Evolutionary conservation across 352 stramenopile genomes (phyloP), one percentile per base, ranked within the genome.

Genomic region (Globisporangium perplexum): DNA sequence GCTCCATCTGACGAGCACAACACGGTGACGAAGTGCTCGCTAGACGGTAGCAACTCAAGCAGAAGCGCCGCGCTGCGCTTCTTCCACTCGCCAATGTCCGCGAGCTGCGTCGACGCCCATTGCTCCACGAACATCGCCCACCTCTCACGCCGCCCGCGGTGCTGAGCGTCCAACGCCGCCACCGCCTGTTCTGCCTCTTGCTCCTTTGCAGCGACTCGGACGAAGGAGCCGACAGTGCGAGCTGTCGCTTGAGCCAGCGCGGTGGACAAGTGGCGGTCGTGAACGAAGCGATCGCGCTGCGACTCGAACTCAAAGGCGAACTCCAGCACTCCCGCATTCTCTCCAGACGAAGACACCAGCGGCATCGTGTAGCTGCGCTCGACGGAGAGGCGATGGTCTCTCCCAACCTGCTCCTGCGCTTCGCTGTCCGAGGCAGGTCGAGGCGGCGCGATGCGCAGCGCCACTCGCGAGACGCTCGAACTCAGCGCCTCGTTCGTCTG

Each of bases 301-400:
- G 28, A 20, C 26, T 63, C 43, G 33, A 44, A 51, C 28, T 30
- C 57, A 14, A 63, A 63, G 7, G 43, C 57, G 43, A 63, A 53
- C 44, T 63, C 44, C 18, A 63, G 24, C 10, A 63, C 38, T 24
- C 49, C 57, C 4, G 38, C 38, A 20, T 54, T 20, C 2, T 31
- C 23, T 7, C 23, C 49, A 7, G 18, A n/a, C 24, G 53, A 39
- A 14, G 12, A 30, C 31, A 22, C 45, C 8, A 59, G 44, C 11
- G 50, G 57, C 18, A 49, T 26, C 18, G 26, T 35, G 20, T 55
- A 48, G 57, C 39, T 55, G 11, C 24, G 48, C 0, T 50, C 43
- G 18, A 53, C n/a, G 14, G 23, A 24, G 2, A 12, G 11, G 17
- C 14, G 33, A 18, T 18, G 33, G 14, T 47, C 36, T 17, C 23